Percentiles rank a stretch among this genome's conserved stretches.
phyloP scores from a whole-genome alignment of 306 rosid species.

The Medicago truncatula region DNA sequence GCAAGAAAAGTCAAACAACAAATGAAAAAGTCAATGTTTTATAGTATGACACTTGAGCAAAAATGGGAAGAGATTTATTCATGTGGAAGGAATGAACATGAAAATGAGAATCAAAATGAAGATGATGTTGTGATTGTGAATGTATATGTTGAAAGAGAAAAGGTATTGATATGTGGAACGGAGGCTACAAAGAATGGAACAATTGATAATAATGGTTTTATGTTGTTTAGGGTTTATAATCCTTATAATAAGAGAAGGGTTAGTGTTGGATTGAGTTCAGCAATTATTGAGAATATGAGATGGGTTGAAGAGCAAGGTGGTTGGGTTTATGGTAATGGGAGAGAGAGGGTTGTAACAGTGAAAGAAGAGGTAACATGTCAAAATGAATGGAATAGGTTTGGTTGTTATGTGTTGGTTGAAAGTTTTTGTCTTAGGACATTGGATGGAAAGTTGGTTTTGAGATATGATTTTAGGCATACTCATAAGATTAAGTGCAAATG shows the following conservation, averaged over 20 bases:
- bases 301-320: slow-evolving; percentile 83
- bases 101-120: slow-evolving; percentile 23
- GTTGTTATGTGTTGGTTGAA: slow-evolving; percentile 70
- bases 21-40: slow-evolving; percentile 69
- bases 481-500: slow-evolving; percentile 58
- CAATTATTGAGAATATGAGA: slow-evolving; percentile 66
- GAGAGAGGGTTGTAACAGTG: slow-evolving; percentile 56
- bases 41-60: slow-evolving; percentile 74
- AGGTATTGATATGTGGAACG: slow-evolving; percentile 54
- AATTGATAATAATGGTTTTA: slow-evolving; percentile 50
- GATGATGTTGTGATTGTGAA: slow-evolving; percentile 55
- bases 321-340: slow-evolving; percentile 64
- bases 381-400: slow-evolving; percentile 60
- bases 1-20: slow-evolving; percentile 47
- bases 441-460: slow-evolving; percentile 60
- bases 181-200: slow-evolving; percentile 56
- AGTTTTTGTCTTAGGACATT: slow-evolving; percentile 67
- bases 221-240: slow-evolving; percentile 64
- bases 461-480: slow-evolving; percentile 66
- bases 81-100: slow-evolving; percentile 45
- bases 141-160: slow-evolving; percentile 67
- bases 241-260: slow-evolving; percentile 45
- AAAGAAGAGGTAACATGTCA: slow-evolving; percentile 54
- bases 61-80: slow-evolving; percentile 83
- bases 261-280: slow-evolving; percentile 65